phyloP scores from a whole-genome alignment of 306 rosid genomes.

The Carpinus fangiana region DNA sequence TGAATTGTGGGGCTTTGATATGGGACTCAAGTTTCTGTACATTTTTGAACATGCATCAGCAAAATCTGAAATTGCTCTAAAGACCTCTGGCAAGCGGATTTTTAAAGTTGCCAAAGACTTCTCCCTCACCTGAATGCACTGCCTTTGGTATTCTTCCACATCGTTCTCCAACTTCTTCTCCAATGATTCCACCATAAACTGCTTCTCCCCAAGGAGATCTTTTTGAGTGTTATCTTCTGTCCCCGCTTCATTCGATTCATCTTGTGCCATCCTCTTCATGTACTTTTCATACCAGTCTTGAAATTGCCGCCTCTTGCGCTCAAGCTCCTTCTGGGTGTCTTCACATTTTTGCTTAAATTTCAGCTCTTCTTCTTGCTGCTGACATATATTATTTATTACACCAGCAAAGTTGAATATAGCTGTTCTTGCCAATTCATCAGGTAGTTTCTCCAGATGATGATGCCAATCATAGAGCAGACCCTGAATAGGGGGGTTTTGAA shows the following conservation, averaged over 20 bases:
- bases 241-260: constrained; percentile 45
- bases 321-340: constrained; percentile 71
- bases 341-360: constrained; percentile 63
- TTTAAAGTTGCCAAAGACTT: constrained; percentile 69
- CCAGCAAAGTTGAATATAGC: constrained; percentile 71
- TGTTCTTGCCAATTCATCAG: constrained; percentile 68
- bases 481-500: constrained; percentile 62
- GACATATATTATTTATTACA: constrained; percentile 52
- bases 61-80: constrained; percentile 63
- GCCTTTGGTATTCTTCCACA: constrained; percentile 54
- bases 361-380: constrained; percentile 69
- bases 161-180: constrained; percentile 72
- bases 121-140: constrained; percentile 73
- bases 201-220: constrained; percentile 55
- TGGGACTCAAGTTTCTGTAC: constrained; percentile 55
- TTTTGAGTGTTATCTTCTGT: constrained; percentile 38
- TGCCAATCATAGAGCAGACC: constrained; percentile 75
- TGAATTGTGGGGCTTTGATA: constrained; percentile 40
- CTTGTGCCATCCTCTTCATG: constrained; percentile 48
- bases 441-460: constrained; percentile 73
- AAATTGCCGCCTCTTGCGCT: constrained; percentile 65
- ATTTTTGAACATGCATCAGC: constrained; percentile 59
- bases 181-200: constrained; percentile 51
- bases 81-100: constrained; percentile 80
- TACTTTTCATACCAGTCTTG: constrained; percentile 82